A percentile compares a stretch with the other conserved stretches of the same genome.
phyloP scores from a whole-genome alignment of 176 grass and related monocot species.

The Areca catechu region DNA sequence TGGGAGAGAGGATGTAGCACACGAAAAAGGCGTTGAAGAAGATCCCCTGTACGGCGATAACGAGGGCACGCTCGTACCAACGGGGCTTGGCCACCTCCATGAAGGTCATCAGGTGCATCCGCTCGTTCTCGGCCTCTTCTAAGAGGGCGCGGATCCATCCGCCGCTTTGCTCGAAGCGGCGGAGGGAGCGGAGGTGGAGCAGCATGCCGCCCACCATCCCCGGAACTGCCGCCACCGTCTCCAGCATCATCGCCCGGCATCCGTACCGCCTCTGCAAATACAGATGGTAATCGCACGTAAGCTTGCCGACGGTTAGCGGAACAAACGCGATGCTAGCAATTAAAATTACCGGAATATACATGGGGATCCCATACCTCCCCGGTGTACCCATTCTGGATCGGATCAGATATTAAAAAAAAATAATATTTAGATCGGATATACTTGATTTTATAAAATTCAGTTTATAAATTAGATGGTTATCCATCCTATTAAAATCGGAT shows the following conservation, averaged over 20 bases:
- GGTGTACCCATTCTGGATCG: too few relatives aligned
- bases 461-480: too few relatives aligned
- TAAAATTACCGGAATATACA: too few relatives aligned
- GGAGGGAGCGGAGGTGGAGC: slow-evolving; percentile 13
- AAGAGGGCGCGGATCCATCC: slow-evolving; percentile 13
- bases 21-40: slow-evolving; percentile 18
- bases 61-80: slow-evolving; percentile 13
- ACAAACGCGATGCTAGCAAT: too few relatives aligned
- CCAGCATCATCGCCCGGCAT: slow-evolving; percentile 13
- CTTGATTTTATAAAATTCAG: too few relatives aligned
- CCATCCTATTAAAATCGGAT: too few relatives aligned
- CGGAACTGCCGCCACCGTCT: slow-evolving; percentile 12
- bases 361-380: too few relatives aligned
- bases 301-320: too few relatives aligned
- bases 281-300: too few relatives aligned
- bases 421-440: too few relatives aligned
- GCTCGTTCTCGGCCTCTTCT: slow-evolving; percentile 16
- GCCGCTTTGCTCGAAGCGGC: slow-evolving; percentile 13
- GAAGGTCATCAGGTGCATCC: slow-evolving; percentile 21
- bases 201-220: slow-evolving; percentile 15
- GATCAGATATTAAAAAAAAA: too few relatives aligned
- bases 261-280: not conserved
- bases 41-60: slow-evolving; percentile 6
- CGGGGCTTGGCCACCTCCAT: slow-evolving; percentile 13
- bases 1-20: slow-evolving; percentile 8